These are phyloP conservation scores for Astraeus odoratus DNA, from an alignment of 768 basidiomycete genomes.

Conservation along the genomic window DNA sequence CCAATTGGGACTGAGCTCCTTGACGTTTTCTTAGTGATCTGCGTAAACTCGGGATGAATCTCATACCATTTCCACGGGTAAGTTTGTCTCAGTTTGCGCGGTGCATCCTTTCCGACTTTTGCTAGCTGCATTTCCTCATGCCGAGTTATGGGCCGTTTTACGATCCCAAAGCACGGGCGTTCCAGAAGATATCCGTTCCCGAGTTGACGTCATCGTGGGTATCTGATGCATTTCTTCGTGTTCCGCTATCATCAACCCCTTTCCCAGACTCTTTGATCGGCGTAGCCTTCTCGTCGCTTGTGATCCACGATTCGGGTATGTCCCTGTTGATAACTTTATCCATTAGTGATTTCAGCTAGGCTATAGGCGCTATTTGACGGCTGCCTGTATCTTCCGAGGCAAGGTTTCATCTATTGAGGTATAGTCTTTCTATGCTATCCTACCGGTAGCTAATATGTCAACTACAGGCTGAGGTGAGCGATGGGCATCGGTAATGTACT, in stretches of 20 bases:
- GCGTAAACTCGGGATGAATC: slow-evolving; percentile 87
- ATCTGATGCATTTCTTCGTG: neutral
- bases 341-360: neutral
- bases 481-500: slow-evolving; percentile 2
- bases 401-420: slow-evolving; percentile 77
- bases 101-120: neutral
- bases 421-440: slow-evolving; percentile 20
- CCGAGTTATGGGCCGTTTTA: slow-evolving; percentile 91
- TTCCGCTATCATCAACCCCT: neutral
- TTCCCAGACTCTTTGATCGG: slow-evolving; percentile 65
- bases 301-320: slow-evolving; percentile 69
- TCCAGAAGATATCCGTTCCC: slow-evolving; percentile 50
- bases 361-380: slow-evolving; percentile 74
- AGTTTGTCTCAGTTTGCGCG: slow-evolving; percentile 13
- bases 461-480: slow-evolving; percentile 46
- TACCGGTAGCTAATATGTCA: slow-evolving; percentile 3
- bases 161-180: slow-evolving; percentile 55
- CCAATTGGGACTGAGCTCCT: neutral
- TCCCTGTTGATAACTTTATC: neutral
- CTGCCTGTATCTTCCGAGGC: slow-evolving; percentile 84
- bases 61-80: slow-evolving; percentile 94
- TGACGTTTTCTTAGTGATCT: slow-evolving; percentile 48
- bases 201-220: slow-evolving; percentile 73
- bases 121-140: slow-evolving; percentile 91
- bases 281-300: slow-evolving; percentile 77